Evolutionary conservation across 345 rosid species (phyloP), one percentile per base, ranked within the genome.

Genomic region (Geranium brycei): DNA sequence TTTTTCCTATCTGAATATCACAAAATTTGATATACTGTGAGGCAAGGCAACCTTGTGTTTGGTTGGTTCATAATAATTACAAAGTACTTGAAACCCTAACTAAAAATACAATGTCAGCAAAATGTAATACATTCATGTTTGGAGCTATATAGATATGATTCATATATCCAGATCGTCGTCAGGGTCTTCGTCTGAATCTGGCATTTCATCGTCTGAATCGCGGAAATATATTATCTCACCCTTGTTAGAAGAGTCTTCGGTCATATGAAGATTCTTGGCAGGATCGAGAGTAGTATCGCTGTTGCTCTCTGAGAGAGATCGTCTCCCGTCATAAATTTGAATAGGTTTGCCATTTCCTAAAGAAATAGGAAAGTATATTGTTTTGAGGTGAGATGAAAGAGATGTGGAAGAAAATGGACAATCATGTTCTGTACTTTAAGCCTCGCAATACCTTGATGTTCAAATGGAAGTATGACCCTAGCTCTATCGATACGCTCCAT

Each of bases 181-280:
- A 19, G 97, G 95, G 65, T 92, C 97, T 71, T 92, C 98, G 56
- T 89, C 98, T 10, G 98, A 92, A 78, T 92, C 97, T 17, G 96
- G 91, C 78, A 71, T 76, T 78, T 92, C 98, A 74, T 90, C 99
- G 66, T 93, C 97, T 5, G 99, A 93, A 75, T 93, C 97, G 62
- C 96, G 83, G 63, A 77, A 86, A 80, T 90, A 93, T 74, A 88
- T 85, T 62, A 86, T 90, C 79, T 93, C 89, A 57, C 89, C 88
- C 30, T 66, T 77, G 40, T 81, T 77, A 4, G 76, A 51, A 4
- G 76, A 51, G 61, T 76, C 73, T 23, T 73, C 79, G 30, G 67
- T 68, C 2, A 66, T 80, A 66, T 71, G 73, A 57, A 58, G 62
- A 58, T 64, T 79, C 59, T 35, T 79, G 31, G 69, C 61, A 6